Evolutionary conservation across 179 eudicot genomes (phyloP), one percentile per base, ranked within the genome.

Genomic region (Silene coronaria): DNA sequence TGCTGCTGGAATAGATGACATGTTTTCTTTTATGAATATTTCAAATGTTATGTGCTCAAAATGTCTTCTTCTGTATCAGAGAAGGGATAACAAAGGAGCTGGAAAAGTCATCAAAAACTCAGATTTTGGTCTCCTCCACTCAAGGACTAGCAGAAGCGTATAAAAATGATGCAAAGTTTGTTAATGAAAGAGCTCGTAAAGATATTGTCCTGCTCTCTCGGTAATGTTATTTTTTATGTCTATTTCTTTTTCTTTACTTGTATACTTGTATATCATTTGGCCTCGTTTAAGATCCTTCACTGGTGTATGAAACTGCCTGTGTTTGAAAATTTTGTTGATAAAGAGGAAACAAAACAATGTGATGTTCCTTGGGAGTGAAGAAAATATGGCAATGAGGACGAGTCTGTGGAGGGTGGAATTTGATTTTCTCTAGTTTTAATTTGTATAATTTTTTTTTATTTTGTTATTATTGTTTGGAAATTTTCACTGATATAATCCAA

Each of bases 121-220:
- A 74, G 32, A 72, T 84, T 73, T 71, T 63, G 46, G 72, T 76
- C 70, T 81, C 84, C 42, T 71, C 85, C 21, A 80, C 68, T 72
- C 87, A 68, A 74, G 93, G 89, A 62, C 78, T 93, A 73, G 89
- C 93, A 48, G 91, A 86, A 82, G 98, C 92, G 63, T 90, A 87
- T 76, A 87, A 84, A 85, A 88, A 82, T 76, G 98, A 94, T 79
- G 98, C 98, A 65, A 92, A 87, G 80, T 90, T 74, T 81, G 90
- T 92, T 28, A 90, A 94, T 72, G 94, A 94, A 90, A 89, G 97
- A 84, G 98, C 97, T 48, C 87, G 84, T 34, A 92, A 82, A 82
- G 98, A 94, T 75, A 89, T 94, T 42, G 80, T 92, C 72, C 79
- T 94, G 85, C 96, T 94, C 82, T 94, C 98, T 72, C 92, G 96